Evolutionary conservation across 805 yeast species (phyloP), one percentile per base, ranked within the genome.

Genomic region (Cyberlindnera sargentensis): DNA sequence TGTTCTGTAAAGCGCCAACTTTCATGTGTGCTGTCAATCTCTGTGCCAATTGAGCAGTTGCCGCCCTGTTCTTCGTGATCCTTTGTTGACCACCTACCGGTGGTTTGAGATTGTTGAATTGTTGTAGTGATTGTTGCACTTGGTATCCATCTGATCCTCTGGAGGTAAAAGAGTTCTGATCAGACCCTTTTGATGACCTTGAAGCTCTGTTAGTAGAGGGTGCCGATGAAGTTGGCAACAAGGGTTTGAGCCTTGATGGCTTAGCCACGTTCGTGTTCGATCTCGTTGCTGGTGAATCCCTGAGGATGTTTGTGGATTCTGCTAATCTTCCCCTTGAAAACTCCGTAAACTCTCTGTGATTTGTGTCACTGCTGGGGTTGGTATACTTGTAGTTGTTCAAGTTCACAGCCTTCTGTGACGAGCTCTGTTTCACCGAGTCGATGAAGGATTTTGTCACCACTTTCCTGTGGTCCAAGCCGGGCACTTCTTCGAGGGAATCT

Each of bases 11-110:
- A 1, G 51, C 35, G 1, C 60, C 59, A 28, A 53, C 43, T 36
- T 56, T 55, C 57, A 55, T 55, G 28, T 53, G 59, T 2, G 55
- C 46, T 1, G 59, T 53, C 23, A 53, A 30, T 31, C 53, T 43
- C 32, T 53, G 59, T 2, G 60, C 54, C 15, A 55, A 40, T 23
- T 52, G 55, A n/a, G 57, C 40, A 3, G 60, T 51, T 4, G 53
- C 31, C 0, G 57, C 56, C 36, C 55, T 49, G 11, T 40, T 35
- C 34, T 48, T 50, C 6, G 46, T 5, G 2, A 40, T 33, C 33
- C 53, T 46, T 23, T 23, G 33, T 28, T 28, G 30, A 9, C 30
- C 30, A 28, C 30, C 9, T 9, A 28, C 6, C 9, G 30, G 9
- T 28, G 30, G 30, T 9, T 28, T 28, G 30, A 7, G 30, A 28